Percentiles rank a stretch among this genome's conserved stretches.
These are phyloP conservation scores for Populus trichocarpa DNA, from an alignment of 441 rosid species.

Conservation along the genomic window DNA sequence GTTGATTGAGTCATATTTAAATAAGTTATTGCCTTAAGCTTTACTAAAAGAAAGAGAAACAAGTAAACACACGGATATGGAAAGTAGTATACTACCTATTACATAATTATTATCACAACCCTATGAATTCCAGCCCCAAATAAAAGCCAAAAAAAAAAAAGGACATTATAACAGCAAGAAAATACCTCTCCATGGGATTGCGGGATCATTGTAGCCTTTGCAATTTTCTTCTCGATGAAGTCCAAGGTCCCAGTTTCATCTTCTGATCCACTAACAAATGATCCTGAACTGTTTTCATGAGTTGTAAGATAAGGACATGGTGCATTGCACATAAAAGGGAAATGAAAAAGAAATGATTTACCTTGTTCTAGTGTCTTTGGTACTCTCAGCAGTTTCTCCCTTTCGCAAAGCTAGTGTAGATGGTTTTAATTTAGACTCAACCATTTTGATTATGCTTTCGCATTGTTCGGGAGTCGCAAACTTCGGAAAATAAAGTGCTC, in stretches of 20 bases:
- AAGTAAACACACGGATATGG: neutral
- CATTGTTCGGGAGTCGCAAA: constrained; percentile 80
- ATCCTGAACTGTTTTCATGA: constrained; percentile 61
- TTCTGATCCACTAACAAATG: constrained; percentile 73
- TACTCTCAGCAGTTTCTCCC: constrained; percentile 79
- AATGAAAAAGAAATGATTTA: constrained; percentile 13
- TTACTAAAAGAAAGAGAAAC: neutral
- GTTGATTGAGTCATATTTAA: neutral
- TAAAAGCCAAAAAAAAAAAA: neutral
- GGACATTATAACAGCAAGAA: neutral
- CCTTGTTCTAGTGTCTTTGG: constrained; percentile 89
- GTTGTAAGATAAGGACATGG: constrained; percentile 2
- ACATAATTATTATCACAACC: neutral
- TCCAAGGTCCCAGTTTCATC: constrained; percentile 62
- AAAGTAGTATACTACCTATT: neutral
- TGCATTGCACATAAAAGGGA: neutral
- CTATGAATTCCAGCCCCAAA: neutral
- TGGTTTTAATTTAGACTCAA: constrained; percentile 56
- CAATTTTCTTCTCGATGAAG: constrained; percentile 64
- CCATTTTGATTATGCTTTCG: constrained; percentile 45
- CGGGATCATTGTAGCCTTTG: constrained; percentile 75
- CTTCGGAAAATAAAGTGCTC: constrained; percentile 77
- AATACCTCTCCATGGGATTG: constrained; percentile 76
- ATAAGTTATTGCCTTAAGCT: neutral
- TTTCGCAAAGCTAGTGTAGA: constrained; percentile 70